Percentiles rank a stretch among this genome's conserved stretches.
Evolutionary conservation across 257 asterid species (phyloP).

Genomic region (Solanum pennellii): DNA sequence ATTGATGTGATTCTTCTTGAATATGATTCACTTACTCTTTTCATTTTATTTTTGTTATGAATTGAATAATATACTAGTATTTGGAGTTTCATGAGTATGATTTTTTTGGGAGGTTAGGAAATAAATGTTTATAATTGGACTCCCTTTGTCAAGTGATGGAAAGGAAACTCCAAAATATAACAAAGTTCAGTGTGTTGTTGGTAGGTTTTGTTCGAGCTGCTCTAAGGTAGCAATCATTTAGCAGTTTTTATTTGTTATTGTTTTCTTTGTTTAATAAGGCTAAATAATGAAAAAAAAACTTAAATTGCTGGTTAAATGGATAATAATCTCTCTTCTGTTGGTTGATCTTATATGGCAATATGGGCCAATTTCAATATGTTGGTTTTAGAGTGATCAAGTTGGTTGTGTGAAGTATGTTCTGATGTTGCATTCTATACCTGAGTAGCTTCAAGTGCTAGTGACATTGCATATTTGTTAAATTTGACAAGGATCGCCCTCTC

Average conservation of each 20-base stretch:
- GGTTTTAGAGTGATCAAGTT: not conserved
- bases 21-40: not conserved
- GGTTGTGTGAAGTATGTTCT: not conserved
- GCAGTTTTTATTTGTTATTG: not conserved
- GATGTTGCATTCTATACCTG: not conserved
- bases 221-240: slow-evolving; percentile 36
- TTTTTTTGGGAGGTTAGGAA: slow-evolving; percentile 17
- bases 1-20: not conserved
- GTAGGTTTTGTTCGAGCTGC: slow-evolving; percentile 82
- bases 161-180: slow-evolving; percentile 76
- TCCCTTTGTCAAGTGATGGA: slow-evolving; percentile 40
- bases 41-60: not conserved
- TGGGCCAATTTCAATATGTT: not conserved
- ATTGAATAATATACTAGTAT: not conserved
- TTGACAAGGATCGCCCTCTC: not conserved
- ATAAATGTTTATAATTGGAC: slow-evolving; percentile 52
- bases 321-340: not conserved
- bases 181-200: slow-evolving; percentile 78
- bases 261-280: not conserved
- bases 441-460: not conserved
- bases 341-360: not conserved
- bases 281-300: not conserved
- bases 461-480: not conserved
- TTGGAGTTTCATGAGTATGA: not conserved
- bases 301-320: not conserved